Evolutionary conservation across 441 rosid genomes (phyloP), one percentile per base, ranked within the genome.

Genomic region (Adansonia grandidieri): DNA sequence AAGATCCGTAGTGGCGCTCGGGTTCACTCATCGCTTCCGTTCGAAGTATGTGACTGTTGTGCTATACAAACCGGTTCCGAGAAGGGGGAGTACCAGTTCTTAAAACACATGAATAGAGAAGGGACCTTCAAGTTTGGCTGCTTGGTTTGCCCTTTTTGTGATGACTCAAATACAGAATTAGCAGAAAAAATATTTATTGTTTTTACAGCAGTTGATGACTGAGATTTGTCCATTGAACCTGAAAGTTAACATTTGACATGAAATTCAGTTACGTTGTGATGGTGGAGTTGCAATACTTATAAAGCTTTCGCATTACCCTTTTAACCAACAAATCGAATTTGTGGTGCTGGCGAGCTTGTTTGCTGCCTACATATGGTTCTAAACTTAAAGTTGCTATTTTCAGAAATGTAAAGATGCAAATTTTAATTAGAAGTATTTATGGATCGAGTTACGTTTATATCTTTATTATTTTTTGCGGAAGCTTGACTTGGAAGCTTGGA

Each of bases 11-110:
- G 97, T 94, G 77, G 98, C 97, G 9, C 93, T 96, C 9, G 99
- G 99, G 54, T 89, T 91, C 87, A 89, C 97, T 69, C 99, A 96
- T 76, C 92, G 98, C 74, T 96, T 92, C 83, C 87, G 82, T 62
- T 84, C 97, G 37, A 94, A 94, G 85, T 96, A 78, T 75, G 99
- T 96, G 61, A 94, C 97, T 54, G 95, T 96, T 42, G 97, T 96
- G 83, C 88, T 96, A 68, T 96, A 96, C 89, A 94, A 96, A 83
- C 97, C 97, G 1, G 97, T 92, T 75, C 95, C 85, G 53, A 89
- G 96, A 87, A 91, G 92, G 82, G 95, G 96, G 60, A 89, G 85
- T 77, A 48, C 87, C 73, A 85, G 86, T 88, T 80, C 85, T 73
- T 90, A 78, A 50, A 32, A 87, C 58, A 17, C 54, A 32, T 75